A percentile compares a stretch with the other conserved stretches of the same genome.
These are phyloP conservation scores for Eremothecium gossypii DNA, from an alignment of 1,139 yeast species.

Conservation along the genomic window DNA sequence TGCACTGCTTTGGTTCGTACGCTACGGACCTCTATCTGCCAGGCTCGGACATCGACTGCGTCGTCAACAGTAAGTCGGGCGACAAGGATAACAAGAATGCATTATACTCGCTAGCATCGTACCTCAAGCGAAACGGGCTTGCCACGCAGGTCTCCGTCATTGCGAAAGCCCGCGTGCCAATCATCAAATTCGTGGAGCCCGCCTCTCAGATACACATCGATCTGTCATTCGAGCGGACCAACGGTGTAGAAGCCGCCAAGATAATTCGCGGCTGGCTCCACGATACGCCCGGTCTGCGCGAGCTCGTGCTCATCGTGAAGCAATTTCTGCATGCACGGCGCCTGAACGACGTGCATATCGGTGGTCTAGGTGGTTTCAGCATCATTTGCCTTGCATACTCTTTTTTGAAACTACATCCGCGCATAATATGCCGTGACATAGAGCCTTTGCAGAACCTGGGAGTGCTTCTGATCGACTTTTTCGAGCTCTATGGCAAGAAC, in stretches of 20 bases:
- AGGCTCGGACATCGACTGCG: constrained; percentile 96
- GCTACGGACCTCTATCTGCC: constrained; percentile 93
- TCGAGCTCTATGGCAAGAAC: constrained; percentile 88
- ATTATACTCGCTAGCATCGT: constrained; percentile 67
- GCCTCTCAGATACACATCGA: constrained; percentile 70
- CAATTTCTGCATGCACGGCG: constrained; percentile 76
- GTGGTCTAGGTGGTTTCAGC: constrained; percentile 94
- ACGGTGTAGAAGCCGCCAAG: constrained; percentile 80
- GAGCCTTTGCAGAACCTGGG: constrained; percentile 73
- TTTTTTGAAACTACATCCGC: constrained; percentile 73
- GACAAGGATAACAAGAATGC: constrained; percentile 59
- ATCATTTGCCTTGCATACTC: constrained; percentile 82
- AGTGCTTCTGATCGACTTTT: constrained; percentile 79
- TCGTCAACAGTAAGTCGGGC: constrained; percentile 57
- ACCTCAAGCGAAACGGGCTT: constrained; percentile 49
- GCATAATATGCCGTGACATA: constrained; percentile 58
- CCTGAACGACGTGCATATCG: constrained; percentile 86
- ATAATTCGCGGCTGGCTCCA: constrained; percentile 69
- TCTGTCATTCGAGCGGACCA: constrained; percentile 79
- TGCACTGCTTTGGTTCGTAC: constrained; percentile 87
- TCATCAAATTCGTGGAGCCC: constrained; percentile 82
- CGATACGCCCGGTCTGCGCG: constrained; percentile 72
- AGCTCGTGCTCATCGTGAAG: constrained; percentile 74
- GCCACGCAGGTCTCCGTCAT: constrained; percentile 78
- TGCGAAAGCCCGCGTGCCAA: constrained; percentile 90